Evolutionary conservation across 2,329 filamentous ascomycete species (phyloP), one percentile per base, ranked within the genome.

Genomic region (Stemphylium beticola): DNA sequence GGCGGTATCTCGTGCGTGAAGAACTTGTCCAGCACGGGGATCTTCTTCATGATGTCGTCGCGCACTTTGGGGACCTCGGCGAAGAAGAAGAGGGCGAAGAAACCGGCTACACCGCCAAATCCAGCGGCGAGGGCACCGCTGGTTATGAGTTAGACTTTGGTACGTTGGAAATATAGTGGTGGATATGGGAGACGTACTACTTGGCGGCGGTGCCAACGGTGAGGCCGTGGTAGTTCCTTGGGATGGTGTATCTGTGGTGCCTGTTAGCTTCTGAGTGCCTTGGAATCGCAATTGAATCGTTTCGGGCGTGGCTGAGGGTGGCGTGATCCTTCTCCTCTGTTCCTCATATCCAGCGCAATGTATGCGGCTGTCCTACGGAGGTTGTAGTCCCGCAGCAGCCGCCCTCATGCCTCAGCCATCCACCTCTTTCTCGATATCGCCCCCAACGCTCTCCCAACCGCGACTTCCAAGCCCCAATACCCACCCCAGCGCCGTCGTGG

Each of bases 1-100:
- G 85, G 82, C 57, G 85, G 75, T 62, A 87, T 77, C 73, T 83
- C 81, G 58, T 80, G 76, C 67, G 82, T 76, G 72, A 82, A 87
- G 76, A 83, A 85, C 50, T 74, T 71, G 59, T 83, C 82, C 45
- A 87, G 76, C 62, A 86, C 72, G 6, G 85, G 85, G 22, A 87
- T 67, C 76, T 85, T 83, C 75, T 82, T 79, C 72, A 86, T 78
- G 62, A 88, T 85, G 70, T 88, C 85, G 65, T 82, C 79, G 69
- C 84, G 79, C 40, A 88, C 83, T 68, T 80, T 82, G 55, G 85
- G 85, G 22, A 88, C 80, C 65, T 86, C 85, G 65, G 83, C 82
- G 76, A 87, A 84, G 80, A 88, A 85, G 78, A 85, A 87, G 64
- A 88, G 71, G 33, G 82, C 83, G 74, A 85, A 84, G 70, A 84